Base-by-base conservation (phyloP, 2,329 filamentous ascomycete species). In the Blumeriella jaapii region DNA sequence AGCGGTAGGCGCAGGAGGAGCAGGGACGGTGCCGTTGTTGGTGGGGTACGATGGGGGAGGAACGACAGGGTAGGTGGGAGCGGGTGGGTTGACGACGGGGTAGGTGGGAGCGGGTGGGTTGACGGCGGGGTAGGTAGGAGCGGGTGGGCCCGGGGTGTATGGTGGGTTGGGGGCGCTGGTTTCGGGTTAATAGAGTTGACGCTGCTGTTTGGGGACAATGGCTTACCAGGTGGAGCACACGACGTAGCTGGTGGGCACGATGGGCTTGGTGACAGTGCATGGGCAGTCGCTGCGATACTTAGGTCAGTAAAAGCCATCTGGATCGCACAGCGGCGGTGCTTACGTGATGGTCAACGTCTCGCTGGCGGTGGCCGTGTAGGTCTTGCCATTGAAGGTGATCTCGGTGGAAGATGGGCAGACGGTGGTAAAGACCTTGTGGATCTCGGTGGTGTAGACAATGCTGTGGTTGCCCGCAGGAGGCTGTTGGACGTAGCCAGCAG, bases 151-250 rank as follows among this genome's bases (percentile, higher is more conserved):
- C n/a, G n/a, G 38, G 26, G 13, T 27, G 25, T 4, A 4, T 7
- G 23, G 34, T 48, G 42, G 28, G 34, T n/a, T 40, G 25, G 42
- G 28, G 30, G 38, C 36, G 42, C 44, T 39, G 37, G 30, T 37
- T 40, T 29, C 27, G 26, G 25, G 42, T 50, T 35, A 49, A 45
- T 38, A 15, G 27, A 34, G 38, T 10, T 24, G 9, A 3, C 9
- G 36, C 26, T 39, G 23, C 29, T 40, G 24, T 35, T 36, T 31
- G 30, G 42, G 40, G 46, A 44, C 45, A 42, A 42, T 45, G 26
- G 44, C 39, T 54, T 63, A 70, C 67, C 68, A 72, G 60, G 60
- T 62, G 56, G 61, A 52, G 69, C 69, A 74, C 58, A 46, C 44
- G 44, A 51, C 48, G 39, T 36, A 36, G 39, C 36, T 41, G 6